Evolutionary conservation across 2,329 filamentous ascomycete genomes (phyloP).

Genomic region (Thermothelomyces thermophilus): DNA sequence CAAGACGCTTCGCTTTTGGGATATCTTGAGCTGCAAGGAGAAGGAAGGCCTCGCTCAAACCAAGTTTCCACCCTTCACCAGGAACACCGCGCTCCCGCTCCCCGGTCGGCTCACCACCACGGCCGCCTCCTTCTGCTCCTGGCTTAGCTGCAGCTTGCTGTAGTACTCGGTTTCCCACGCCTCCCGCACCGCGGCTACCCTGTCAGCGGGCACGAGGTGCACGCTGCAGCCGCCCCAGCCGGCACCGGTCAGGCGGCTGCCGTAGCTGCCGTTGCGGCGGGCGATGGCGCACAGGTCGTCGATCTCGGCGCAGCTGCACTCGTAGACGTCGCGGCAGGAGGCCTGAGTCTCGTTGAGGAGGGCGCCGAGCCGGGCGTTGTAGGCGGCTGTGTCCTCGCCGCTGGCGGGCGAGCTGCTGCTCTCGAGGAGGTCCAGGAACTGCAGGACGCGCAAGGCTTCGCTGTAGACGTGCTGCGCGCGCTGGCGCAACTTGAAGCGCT

Average conservation of each 20-base stretch:
- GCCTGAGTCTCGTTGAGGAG: slow-evolving; percentile 86
- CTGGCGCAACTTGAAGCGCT: slow-evolving; percentile 80
- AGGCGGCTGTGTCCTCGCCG: slow-evolving; percentile 44
- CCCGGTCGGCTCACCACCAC: slow-evolving; percentile 87
- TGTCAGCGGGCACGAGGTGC: slow-evolving; percentile 80
- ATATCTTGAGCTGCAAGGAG: not conserved
- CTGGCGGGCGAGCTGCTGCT: slow-evolving; percentile 29
- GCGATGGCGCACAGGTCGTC: slow-evolving; percentile 82
- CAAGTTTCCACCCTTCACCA: slow-evolving; percentile 26
- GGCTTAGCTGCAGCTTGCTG: slow-evolving; percentile 55
- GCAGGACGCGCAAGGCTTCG: slow-evolving; percentile 78
- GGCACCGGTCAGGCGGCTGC: slow-evolving; percentile 81
- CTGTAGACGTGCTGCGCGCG: slow-evolving; percentile 85
- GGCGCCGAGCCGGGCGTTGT: slow-evolving; percentile 65
- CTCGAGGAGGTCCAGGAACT: slow-evolving; percentile 74
- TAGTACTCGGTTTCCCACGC: slow-evolving; percentile 83
- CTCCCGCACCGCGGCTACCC: slow-evolving; percentile 68
- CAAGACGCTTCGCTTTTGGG: too few species aligned
- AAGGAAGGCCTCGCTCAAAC: not conserved
- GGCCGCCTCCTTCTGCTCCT: slow-evolving; percentile 68
- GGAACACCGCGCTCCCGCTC: slow-evolving; percentile 57
- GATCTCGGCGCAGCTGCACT: slow-evolving; percentile 89
- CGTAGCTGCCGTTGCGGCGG: slow-evolving; percentile 69
- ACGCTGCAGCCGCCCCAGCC: slow-evolving; percentile 97
- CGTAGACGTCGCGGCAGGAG: slow-evolving; percentile 79